Evolutionary conservation across 352 stramenopile species (phyloP).

Genomic region (Aphanomyces cochlioides): DNA sequence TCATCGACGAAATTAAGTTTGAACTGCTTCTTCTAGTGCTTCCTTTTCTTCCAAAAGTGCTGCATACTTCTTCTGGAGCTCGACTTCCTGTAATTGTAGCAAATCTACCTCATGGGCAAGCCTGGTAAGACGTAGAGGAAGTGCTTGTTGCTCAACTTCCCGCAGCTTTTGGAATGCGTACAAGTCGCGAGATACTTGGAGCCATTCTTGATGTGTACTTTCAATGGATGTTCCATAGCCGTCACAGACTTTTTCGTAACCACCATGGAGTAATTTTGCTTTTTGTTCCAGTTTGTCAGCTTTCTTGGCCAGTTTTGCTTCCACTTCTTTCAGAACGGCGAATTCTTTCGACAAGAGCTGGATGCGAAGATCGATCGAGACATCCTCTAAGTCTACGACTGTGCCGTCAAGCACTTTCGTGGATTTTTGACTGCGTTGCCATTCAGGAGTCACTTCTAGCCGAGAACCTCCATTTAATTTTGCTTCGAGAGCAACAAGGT

Average conservation of each 20-base stretch:
- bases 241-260: conserved; percentile 40
- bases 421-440: conserved; percentile 33
- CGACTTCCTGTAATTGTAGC: conserved; percentile 69
- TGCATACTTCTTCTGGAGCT: conserved; percentile 76
- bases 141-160: conserved; percentile 48
- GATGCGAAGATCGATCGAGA: conserved; percentile 42
- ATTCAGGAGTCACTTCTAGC: conserved; percentile 35
- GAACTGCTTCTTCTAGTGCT: neutral
- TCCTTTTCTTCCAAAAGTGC: conserved; percentile 40
- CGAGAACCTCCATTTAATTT: conserved; percentile 39
- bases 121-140: conserved; percentile 58
- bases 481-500: conserved; percentile 78
- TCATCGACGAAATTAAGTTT: no score
- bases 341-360: conserved; percentile 57
- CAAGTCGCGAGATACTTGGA: conserved; percentile 62
- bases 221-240: conserved; percentile 42
- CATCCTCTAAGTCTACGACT: conserved; percentile 2
- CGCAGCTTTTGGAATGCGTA: conserved; percentile 62
- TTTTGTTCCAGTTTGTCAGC: conserved; percentile 71
- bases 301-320: conserved; percentile 58
- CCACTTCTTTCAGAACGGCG: conserved; percentile 56
- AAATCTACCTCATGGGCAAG: conserved; percentile 71
- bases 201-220: conserved; percentile 41
- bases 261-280: conserved; percentile 57
- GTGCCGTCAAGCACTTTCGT: neutral